Conservation (phyloP, 2,329 filamentous ascomycete species). For the Myrmaecium sp. region DNA sequence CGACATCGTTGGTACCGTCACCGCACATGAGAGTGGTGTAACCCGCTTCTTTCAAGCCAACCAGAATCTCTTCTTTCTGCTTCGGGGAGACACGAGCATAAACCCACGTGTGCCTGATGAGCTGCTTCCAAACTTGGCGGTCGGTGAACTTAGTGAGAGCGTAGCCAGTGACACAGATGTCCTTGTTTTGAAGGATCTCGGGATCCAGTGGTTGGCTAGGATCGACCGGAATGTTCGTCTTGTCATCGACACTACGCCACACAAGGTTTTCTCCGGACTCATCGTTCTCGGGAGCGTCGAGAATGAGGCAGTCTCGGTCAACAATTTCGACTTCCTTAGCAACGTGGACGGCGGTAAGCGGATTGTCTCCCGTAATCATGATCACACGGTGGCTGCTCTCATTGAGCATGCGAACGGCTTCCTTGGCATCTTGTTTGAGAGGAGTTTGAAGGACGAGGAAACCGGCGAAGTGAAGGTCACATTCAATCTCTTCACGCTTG, state of each 20-base stretch:
- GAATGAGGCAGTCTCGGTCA: constrained; percentile 82
- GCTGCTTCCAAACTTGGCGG: constrained; percentile 55
- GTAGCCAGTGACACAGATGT: constrained; percentile 91
- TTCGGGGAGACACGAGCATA: constrained; percentile 96
- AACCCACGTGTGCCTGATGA: constrained; percentile 87
- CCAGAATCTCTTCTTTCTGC: constrained; percentile 97
- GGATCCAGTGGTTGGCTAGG: constrained; percentile 63
- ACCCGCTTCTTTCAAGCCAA: constrained; percentile 86
- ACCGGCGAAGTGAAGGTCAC: constrained; percentile 71
- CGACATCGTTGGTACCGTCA: constrained; percentile 96
- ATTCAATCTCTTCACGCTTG: constrained; percentile 83
- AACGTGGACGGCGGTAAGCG: constrained; percentile 88
- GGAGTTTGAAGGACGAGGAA: constrained; percentile 93
- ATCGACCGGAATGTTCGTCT: constrained; percentile 69
- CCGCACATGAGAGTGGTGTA: constrained; percentile 99
- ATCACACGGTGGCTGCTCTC: constrained; percentile 97
- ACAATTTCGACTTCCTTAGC: constrained; percentile 94
- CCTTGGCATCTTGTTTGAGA: constrained; percentile 87
- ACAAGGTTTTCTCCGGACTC: constrained; percentile 64
- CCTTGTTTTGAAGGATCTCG: constrained; percentile 67
- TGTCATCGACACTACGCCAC: constrained; percentile 92
- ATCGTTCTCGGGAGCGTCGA: constrained; percentile 88
- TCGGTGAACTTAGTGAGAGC: constrained; percentile 78
- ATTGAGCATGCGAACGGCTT: constrained; percentile 90
- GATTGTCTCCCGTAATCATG: constrained; percentile 99